These are phyloP conservation scores for Gastrolobium bilobum DNA, from an alignment of 306 rosid species.

Conservation along the genomic window DNA sequence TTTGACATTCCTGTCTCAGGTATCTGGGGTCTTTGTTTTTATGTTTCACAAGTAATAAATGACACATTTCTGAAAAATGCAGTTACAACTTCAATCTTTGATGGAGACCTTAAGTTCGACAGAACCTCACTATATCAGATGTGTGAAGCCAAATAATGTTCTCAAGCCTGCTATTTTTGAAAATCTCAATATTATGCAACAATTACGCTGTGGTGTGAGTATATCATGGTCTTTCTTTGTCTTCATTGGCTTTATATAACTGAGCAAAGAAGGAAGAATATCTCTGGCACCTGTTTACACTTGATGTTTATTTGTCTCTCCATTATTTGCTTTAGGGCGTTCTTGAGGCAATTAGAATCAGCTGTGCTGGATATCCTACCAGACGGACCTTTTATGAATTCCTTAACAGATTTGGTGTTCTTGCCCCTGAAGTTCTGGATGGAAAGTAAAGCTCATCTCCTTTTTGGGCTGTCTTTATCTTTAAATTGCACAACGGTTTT, in stretches of 20 bases:
- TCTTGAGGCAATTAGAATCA: conserved; percentile 98
- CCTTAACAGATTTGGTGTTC: conserved; percentile 97
- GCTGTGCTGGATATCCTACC: conserved; percentile 99
- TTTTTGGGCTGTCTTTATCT: conserved; percentile 31
- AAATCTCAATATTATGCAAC: conserved; percentile 91
- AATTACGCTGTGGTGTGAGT: conserved; percentile 99
- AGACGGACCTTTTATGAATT: conserved; percentile 96
- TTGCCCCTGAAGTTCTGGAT: conserved; percentile 95
- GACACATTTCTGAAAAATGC: conserved; percentile 56
- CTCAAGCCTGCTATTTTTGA: conserved; percentile 98
- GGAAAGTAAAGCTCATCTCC: conserved; percentile 80
- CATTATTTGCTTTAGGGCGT: conserved; percentile 81
- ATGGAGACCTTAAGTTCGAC: conserved; percentile 98
- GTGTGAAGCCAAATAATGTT: conserved; percentile 98
- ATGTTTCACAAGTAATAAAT: conserved; percentile 41
- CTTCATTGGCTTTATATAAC: conserved; percentile 46
- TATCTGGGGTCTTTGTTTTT: conserved; percentile 37
- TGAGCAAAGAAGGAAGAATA: conserved; percentile 18
- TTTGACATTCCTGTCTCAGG: conserved; percentile 23
- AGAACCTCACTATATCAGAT: conserved; percentile 99
- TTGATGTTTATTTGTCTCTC: conserved; percentile 45
- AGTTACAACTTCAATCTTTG: conserved; percentile 99
- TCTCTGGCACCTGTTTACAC: conserved; percentile 29
- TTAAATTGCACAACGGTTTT: conserved; percentile 19
- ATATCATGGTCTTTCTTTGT: conserved; percentile 48